These are phyloP conservation scores for Exophiala lecanii-corni DNA, from an alignment of 2,329 filamentous ascomycete species.

Conservation along the genomic window DNA sequence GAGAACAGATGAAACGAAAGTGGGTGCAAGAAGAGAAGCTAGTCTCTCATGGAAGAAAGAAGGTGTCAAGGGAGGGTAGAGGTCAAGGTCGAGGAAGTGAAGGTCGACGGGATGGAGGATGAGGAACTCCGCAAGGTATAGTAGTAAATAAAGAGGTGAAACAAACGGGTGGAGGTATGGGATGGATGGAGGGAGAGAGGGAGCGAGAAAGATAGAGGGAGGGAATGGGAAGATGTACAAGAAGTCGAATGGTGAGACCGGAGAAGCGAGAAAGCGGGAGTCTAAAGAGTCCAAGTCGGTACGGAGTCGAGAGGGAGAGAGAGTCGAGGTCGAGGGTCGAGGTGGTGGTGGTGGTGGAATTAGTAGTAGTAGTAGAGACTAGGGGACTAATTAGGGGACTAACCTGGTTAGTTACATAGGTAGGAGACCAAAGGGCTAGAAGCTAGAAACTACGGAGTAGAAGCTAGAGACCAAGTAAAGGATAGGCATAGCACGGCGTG, in stretches of 20 bases:
- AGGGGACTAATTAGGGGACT: no score
- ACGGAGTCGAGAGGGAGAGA: conserved; percentile 13
- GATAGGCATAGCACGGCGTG: no score
- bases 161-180: no score
- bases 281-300: no score
- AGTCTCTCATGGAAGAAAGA: conserved; percentile 23
- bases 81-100: conserved; percentile 22
- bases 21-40: conserved; percentile 28
- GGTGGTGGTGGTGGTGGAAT: no score
- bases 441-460: no score
- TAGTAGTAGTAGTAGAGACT: no score
- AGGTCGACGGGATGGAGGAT: conserved; percentile 14
- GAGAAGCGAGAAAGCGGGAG: conserved; percentile 16
- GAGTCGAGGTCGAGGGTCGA: not conserved
- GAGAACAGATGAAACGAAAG: conserved; percentile 28
- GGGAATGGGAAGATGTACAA: conserved; percentile 11
- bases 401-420: no score
- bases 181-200: conserved; percentile 8
- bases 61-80: conserved; percentile 12
- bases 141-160: conserved; percentile 22
- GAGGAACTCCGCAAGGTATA: conserved; percentile 13
- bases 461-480: no score
- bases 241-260: conserved; percentile 13
- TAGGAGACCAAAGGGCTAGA: no score
- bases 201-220: conserved; percentile 11